Evolutionary conservation across 768 basidiomycete species (phyloP), one percentile per base, ranked within the genome.

Genomic region (Kwoniella pini): DNA sequence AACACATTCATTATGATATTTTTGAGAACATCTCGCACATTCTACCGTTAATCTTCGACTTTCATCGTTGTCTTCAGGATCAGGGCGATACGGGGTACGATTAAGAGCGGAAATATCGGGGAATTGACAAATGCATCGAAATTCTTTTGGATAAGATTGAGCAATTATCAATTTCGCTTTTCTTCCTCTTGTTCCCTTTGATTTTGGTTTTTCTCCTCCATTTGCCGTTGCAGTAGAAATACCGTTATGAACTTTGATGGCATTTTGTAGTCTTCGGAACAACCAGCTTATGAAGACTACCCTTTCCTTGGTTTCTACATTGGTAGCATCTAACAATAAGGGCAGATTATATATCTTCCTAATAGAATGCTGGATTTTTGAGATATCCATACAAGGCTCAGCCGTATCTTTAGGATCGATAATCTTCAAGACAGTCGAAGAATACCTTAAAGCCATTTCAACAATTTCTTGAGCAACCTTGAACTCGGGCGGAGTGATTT

Each of bases 1-100:
- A 0, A 77, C 65, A 54, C 78, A 79, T 17, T 48, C 51, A 21
- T 65, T 40, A 44, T 79, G 78, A 54, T 71, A 79, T 11, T 17
- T 40, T 44, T 77, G 76, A 21, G 55, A 52, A 58, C 77, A 76
- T 24, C 53, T 61, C 17, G 19, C 24, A 51, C 73, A 78, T 13
- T 44, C 51, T 15, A 76, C 53, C 12, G 49, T 50, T 3, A 65
- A 21, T 13, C 66, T 28, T 12, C 19, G 11, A 7, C 26, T 12
- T 27, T 3, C 9, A 7, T 45, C n/a, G 17, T 73, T 67, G 4
- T 36, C 22, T 0, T 68, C 66, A 6, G 53, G 62, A 10, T 49
- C 24, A 36, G 33, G 7, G 7, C 33, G 33, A 36, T 36, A 36
- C 15, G 33, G 33, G 7, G 15, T 36, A 7, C 15, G 33, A 36